Evolutionary conservation across 2,329 filamentous ascomycete species (phyloP).

Genomic region (Cladophialophora chaetospira): DNA sequence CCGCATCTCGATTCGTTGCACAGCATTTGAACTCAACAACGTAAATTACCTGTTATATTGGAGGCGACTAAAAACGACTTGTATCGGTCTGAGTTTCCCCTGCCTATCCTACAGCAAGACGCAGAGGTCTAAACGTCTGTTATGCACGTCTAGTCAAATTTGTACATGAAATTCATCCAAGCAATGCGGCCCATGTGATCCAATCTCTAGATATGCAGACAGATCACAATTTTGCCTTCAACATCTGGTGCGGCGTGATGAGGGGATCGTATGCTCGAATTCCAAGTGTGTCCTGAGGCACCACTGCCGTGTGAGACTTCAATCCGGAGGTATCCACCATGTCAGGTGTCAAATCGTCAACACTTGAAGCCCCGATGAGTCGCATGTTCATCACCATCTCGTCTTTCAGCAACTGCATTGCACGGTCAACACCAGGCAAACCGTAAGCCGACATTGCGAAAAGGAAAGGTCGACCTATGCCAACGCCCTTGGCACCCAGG

Average conservation of each 20-base stretch:
- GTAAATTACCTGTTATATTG: too few species aligned
- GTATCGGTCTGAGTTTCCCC: too few species aligned
- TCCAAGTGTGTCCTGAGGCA: constrained; percentile 64
- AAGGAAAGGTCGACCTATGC: constrained; percentile 90
- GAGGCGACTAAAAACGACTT: too few species aligned
- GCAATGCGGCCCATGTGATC: background rate
- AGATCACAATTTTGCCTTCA: constrained; percentile 44
- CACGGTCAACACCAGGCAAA: constrained; percentile 79
- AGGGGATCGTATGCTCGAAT: constrained; percentile 60
- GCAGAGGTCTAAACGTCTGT: too few species aligned
- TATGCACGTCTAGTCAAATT: too few species aligned
- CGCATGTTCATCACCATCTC: constrained; percentile 99
- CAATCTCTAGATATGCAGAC: background rate
- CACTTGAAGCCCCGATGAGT: constrained; percentile 73
- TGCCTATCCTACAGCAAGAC: too few species aligned
- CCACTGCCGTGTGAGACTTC: constrained; percentile 58
- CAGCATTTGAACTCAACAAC: too few species aligned
- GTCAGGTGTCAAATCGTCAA: constrained; percentile 77
- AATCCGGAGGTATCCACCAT: constrained; percentile 78
- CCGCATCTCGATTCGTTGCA: too few species aligned
- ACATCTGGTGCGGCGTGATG: constrained; percentile 51
- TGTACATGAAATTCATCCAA: background rate
- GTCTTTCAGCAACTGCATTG: constrained; percentile 89
- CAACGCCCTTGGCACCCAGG: constrained; percentile 86
- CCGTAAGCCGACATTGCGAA: constrained; percentile 97